Evolutionary conservation across 2,329 filamentous ascomycete species (phyloP).

Genomic region (Rhexocercosporidium sp.): DNA sequence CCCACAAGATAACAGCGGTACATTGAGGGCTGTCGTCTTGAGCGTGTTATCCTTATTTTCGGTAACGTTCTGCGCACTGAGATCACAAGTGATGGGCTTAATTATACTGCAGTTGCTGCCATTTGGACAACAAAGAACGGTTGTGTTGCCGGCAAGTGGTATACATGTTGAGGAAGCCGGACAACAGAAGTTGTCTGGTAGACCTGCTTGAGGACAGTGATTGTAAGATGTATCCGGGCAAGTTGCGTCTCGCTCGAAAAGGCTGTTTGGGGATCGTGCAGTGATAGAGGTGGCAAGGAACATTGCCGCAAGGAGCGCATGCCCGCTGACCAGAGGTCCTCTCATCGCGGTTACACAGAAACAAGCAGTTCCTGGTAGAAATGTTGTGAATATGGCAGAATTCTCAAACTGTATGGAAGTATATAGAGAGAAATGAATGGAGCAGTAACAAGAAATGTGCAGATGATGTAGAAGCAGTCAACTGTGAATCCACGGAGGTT

Average conservation of each 20-base stretch:
- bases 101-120: conserved; percentile 64
- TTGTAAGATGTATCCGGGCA: conserved; percentile 57
- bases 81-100: conserved; percentile 67
- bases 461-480: conserved; percentile 1
- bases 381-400: background rate
- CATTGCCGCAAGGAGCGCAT: conserved; percentile 28
- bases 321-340: conserved; percentile 19
- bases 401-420: background rate
- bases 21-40: conserved; percentile 68
- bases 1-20: conserved; percentile 62
- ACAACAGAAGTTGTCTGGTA: conserved; percentile 74
- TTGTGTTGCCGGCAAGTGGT: conserved; percentile 66
- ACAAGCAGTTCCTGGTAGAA: background rate
- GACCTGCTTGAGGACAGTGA: conserved; percentile 52
- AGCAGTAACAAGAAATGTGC: conserved; percentile 11
- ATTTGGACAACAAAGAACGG: conserved; percentile 72
- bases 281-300: conserved; percentile 45
- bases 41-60: conserved; percentile 62
- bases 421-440: background rate
- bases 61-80: conserved; percentile 63
- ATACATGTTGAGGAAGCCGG: conserved; percentile 58
- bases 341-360: conserved; percentile 28
- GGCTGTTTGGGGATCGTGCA: conserved; percentile 45
- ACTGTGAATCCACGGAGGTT: conserved; percentile 9
- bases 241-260: conserved; percentile 52